Conservation (phyloP, 768 basidiomycete species). For the Brasilioporus rufonigricans region DNA sequence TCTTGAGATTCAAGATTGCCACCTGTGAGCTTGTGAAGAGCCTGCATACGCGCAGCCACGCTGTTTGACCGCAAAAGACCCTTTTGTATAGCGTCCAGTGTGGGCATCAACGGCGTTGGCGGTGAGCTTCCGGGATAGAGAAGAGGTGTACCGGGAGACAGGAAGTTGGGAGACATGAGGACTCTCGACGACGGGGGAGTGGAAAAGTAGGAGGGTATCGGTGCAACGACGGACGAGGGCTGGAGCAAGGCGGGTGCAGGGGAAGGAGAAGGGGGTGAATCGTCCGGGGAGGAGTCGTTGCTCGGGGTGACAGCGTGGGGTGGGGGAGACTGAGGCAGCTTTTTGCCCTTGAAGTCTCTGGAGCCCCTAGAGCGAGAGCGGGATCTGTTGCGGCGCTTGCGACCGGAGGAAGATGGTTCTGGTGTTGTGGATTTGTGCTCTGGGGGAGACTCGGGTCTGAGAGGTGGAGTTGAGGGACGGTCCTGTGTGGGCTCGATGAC, state of each 20-base stretch:
- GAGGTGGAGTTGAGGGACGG: slow-evolving; percentile 19
- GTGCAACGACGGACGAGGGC: slow-evolving; percentile 40
- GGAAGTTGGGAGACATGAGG: slow-evolving; percentile 45
- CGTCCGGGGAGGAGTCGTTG: slow-evolving; percentile 73
- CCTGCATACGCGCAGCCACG: slow-evolving; percentile 74
- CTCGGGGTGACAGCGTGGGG: slow-evolving; percentile 46
- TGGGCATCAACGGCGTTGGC: slow-evolving; percentile 61
- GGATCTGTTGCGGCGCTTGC: slow-evolving; percentile 72
- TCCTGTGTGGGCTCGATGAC: slow-evolving; percentile 6
- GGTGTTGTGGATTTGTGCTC: slow-evolving; percentile 36
- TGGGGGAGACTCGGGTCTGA: slow-evolving; percentile 27
- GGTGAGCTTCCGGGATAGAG: slow-evolving; percentile 67
- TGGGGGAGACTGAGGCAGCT: slow-evolving; percentile 45
- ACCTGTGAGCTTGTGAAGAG: slow-evolving; percentile 82
- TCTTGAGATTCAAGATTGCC: slow-evolving; percentile 62
- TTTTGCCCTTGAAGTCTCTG: slow-evolving; percentile 69
- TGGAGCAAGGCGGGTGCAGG: slow-evolving; percentile 23
- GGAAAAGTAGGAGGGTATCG: slow-evolving; percentile 55
- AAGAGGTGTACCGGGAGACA: slow-evolving; percentile 52
- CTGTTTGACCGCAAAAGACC: slow-evolving; percentile 90
- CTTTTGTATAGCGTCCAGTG: slow-evolving; percentile 74
- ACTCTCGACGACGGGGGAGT: slow-evolving; percentile 42
- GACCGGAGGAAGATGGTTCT: slow-evolving; percentile 39
- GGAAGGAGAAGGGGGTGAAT: slow-evolving; percentile 36
- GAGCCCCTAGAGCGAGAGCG: slow-evolving; percentile 60